Evolutionary conservation across 371 early-diverging fungal species (phyloP).

Genomic region (Sporodiniella umbellata): DNA sequence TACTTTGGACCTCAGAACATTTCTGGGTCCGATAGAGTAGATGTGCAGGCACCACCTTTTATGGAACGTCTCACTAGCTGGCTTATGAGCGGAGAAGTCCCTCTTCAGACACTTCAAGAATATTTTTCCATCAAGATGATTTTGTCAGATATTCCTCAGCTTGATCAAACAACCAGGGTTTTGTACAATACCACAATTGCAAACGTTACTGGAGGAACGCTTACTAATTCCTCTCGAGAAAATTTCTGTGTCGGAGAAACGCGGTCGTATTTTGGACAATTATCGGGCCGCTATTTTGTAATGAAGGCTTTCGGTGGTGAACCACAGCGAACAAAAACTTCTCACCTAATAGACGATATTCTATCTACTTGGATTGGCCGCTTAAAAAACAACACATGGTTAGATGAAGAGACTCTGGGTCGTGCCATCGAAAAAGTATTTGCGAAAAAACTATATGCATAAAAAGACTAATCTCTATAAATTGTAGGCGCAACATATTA

Average conservation of each 20-base stretch:
- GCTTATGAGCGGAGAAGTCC: constrained; percentile 5
- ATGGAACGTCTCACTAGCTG: constrained; percentile 8
- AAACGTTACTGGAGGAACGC: constrained; percentile 28
- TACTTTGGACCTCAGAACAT: constrained; percentile 3
- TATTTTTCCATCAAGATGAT: constrained; percentile 14
- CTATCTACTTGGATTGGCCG: constrained; percentile 32
- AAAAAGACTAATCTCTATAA: too few species aligned
- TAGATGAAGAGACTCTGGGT: constrained; percentile 46
- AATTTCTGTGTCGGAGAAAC: constrained; percentile 41
- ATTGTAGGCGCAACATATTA: constrained; percentile 22
- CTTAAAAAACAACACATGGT: constrained; percentile 44
- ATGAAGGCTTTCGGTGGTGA: constrained; percentile 42
- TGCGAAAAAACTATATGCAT: not conserved
- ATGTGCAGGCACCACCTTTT: constrained; percentile 7
- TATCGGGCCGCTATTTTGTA: constrained; percentile 56
- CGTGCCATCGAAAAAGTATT: constrained; percentile 50
- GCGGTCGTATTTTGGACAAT: constrained; percentile 41
- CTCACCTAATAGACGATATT: constrained; percentile 30
- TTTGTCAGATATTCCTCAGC: constrained; percentile 1
- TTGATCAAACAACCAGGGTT: constrained; percentile 18
- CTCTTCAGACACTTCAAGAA: constrained; percentile 8
- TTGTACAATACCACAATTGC: constrained; percentile 14
- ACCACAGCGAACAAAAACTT: constrained; percentile 19
- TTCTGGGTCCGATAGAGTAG: constrained; percentile 6
- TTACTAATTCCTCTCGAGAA: constrained; percentile 35